Evolutionary conservation across 2,329 filamentous ascomycete genomes (phyloP), one percentile per base, ranked within the genome.

Genomic region (Pseudogymnoascus sp.): DNA sequence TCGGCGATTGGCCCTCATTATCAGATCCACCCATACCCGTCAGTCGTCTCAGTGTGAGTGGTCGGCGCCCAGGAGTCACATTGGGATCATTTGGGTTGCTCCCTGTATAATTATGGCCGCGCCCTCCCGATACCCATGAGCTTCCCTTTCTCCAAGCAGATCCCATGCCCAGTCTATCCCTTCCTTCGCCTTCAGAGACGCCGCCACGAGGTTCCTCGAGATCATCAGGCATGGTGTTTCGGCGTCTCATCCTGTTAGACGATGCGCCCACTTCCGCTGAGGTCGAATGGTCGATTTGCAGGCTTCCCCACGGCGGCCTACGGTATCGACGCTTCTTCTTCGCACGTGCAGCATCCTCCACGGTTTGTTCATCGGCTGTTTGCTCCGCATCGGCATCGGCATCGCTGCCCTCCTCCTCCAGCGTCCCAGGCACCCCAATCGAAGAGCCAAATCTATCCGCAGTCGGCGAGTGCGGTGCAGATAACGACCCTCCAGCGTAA

Each of bases 331-430:
- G 83, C 74, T 86, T 87, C 74, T 82, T 87, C 75, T 84, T 89
- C 34, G 79, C 79, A 66, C 82, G 83, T 1, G 75, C 69, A 28
- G 75, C 70, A 61, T 79, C 78, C 12, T 77, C 72, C n/a, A 75
- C 70, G 16, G 77, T 77, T n/a, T 81, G 82, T 72, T 96, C 93
- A 61, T 92, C 91, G 0, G 87, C 90, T 49, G 91, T 96, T 72
- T 95, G 91, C 72, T 96, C 93, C 1, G 88, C 90, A 73, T 95
- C 91, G 0, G 89, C 87, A 70, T 89, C 88, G 12, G 81, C 85
- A 73, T 93, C 90, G 72, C 86, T 90, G 18, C 84, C 86, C 66
- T 82, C 82, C 64, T 83, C 82, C 64, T 76, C 73, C 63, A 86
- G 73, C 0, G 81, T 84, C 18, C 81, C 78, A 8, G 82, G 82